Percentiles rank a stretch among this genome's conserved stretches.
Conservation (phyloP, 345 rosid species). For the rapeseed (Brassica napus) region DNA sequence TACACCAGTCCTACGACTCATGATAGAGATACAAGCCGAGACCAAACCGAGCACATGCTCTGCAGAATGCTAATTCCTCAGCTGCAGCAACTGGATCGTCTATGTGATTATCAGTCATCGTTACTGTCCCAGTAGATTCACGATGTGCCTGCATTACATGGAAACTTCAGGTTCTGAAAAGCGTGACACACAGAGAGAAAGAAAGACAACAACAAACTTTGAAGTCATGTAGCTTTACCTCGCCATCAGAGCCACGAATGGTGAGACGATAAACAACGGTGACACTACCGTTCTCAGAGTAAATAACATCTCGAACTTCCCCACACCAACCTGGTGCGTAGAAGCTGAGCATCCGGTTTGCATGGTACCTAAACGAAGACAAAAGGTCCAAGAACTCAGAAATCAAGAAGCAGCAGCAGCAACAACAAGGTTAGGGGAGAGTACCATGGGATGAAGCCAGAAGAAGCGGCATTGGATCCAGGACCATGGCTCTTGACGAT, state of each 20-base stretch:
- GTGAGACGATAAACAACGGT: conserved; percentile 94
- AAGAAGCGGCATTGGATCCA: conserved; percentile 30
- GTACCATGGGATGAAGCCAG: conserved; percentile 80
- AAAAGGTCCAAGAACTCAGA: conserved; percentile 8
- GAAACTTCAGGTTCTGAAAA: not conserved
- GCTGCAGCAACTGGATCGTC: conserved; percentile 85
- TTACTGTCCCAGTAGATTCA: conserved; percentile 84
- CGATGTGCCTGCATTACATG: conserved; percentile 70
- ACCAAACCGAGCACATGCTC: conserved; percentile 93
- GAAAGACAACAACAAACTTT: not conserved
- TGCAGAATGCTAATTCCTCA: conserved; percentile 93
- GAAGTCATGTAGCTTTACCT: conserved; percentile 45
- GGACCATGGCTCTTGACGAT: conserved; percentile 56
- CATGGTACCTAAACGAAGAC: conserved; percentile 66
- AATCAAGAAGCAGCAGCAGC: not conserved
- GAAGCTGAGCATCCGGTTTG: conserved; percentile 97
- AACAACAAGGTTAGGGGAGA: not conserved
- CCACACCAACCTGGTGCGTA: conserved; percentile 99
- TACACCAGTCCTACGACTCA: conserved; percentile 50
- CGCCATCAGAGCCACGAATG: conserved; percentile 92
- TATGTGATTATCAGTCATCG: conserved; percentile 42
- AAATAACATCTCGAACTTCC: conserved; percentile 92
- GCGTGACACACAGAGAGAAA: not conserved
- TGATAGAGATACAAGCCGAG: conserved; percentile 91
- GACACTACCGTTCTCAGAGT: conserved; percentile 78